Base-by-base conservation (phyloP, 1,284 basidiomycete species). In the Megacollybia platyphylla region DNA sequence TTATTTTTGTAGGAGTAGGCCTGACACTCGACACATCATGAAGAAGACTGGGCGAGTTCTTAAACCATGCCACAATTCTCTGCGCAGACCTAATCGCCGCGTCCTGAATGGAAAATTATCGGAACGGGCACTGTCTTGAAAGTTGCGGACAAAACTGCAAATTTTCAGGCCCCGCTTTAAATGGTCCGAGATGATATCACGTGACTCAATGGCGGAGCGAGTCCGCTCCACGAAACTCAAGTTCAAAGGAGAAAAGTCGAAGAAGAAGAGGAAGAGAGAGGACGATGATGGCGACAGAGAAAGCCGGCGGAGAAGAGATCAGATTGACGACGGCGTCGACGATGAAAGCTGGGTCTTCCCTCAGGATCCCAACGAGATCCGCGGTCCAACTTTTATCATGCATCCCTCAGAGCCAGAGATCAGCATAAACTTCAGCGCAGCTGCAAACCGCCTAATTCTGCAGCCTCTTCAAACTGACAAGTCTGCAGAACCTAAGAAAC, bases 241-340 rank as follows among this genome's bases (percentile, higher is more conserved):
- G 52, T 91, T 91, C 63, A 91, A 91, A 57, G 87, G 87, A 8
- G 88, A 91, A 39, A 88, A 87, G 58, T 59, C 67, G 7, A 82
- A 77, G 62, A 86, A 84, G 68, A 90, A 88, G 57, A 72, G 86
- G 38, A 88, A 80, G 56, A 67, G 76, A 49, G 74, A 76, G 7
- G 67, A 67, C 28, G 71, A 61, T 26, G 73, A 67, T 35, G 64
- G 63, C 7, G 71, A 69, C 2, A 62, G 63, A 11, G 59, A 55
- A 34, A 63, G 63, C 26, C 61, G 67, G 36, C 64, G 63, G 51
- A 70, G 71, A 50, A 69, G 76, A 26, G 70, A 70, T 41, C 71
- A 77, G 41, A 75, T 81, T 49, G 73, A 79, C 31, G 31, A 34
- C 6, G 31, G 15, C 4, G 70, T 72, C 42, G 70, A 74, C 44